These are phyloP conservation scores for Penicillium corylophilum DNA, from an alignment of 2,329 filamentous ascomycete genomes.

Conservation along the genomic window DNA sequence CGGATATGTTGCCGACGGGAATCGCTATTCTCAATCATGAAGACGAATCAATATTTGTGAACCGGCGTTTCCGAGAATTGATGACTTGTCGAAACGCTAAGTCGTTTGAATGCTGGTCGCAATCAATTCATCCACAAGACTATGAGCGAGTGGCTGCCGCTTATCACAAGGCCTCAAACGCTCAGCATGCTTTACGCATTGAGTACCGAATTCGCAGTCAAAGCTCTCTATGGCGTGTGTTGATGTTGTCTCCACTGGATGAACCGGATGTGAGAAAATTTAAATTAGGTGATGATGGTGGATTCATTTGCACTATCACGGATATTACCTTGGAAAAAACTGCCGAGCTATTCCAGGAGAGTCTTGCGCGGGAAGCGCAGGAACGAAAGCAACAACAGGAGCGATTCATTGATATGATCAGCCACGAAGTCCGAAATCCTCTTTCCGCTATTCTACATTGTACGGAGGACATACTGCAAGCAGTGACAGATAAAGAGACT, in stretches of 20 bases:
- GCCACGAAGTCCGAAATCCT: slow-evolving; percentile 58
- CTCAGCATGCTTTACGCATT: slow-evolving; percentile 15
- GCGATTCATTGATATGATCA: slow-evolving; percentile 74
- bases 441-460: slow-evolving; percentile 59
- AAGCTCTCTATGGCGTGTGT: slow-evolving; percentile 15
- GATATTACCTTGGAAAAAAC: slow-evolving; percentile 85
- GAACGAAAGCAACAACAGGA: slow-evolving; percentile 78
- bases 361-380: slow-evolving; percentile 75
- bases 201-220: slow-evolving; percentile 22
- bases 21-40: slow-evolving; percentile 21
- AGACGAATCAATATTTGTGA: slow-evolving; percentile 21
- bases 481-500: slow-evolving; percentile 6
- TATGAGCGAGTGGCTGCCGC: slow-evolving; percentile 10
- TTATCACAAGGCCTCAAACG: slow-evolving; percentile 7
- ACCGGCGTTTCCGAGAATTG: slow-evolving; percentile 22
- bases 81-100: slow-evolving; percentile 1
- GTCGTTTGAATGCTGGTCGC: slow-evolving; percentile 17
- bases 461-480: slow-evolving; percentile 48
- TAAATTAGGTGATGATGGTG: slow-evolving; percentile 3
- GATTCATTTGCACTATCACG: slow-evolving; percentile 56
- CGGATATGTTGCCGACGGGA: slow-evolving; percentile 26
- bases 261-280: slow-evolving; percentile 11
- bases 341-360: slow-evolving; percentile 76
- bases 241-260: slow-evolving; percentile 18
- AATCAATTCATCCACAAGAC: slow-evolving; percentile 23